Conservation (phyloP, 2,329 filamentous ascomycete genomes). For the Ceratocystis alfenasii region DNA sequence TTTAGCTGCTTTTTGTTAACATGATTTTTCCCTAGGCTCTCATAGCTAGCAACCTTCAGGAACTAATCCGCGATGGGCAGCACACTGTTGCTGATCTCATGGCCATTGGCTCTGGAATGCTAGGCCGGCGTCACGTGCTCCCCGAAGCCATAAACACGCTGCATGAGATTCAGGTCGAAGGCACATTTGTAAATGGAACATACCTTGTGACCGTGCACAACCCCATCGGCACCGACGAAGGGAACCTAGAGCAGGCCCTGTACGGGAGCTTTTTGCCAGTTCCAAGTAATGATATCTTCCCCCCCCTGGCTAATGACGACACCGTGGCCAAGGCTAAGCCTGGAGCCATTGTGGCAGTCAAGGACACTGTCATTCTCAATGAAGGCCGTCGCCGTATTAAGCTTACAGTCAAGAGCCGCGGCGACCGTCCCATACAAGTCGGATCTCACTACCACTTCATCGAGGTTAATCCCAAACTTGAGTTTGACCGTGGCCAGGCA, state of each 20-base stretch:
- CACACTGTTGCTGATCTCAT: constrained; percentile 90
- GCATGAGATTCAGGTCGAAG: constrained; percentile 80
- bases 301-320: constrained; percentile 39
- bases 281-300: constrained; percentile 56
- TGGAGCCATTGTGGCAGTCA: constrained; percentile 64
- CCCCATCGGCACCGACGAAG: constrained; percentile 75
- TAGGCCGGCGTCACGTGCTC: constrained; percentile 81
- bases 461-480: constrained; percentile 80
- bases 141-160: constrained; percentile 71
- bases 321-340: constrained; percentile 52
- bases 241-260: constrained; percentile 71
- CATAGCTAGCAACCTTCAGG: constrained; percentile 81
- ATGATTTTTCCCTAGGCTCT: constrained; percentile 43
- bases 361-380: constrained; percentile 58
- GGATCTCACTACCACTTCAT: constrained; percentile 95
- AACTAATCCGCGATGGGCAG: constrained; percentile 92
- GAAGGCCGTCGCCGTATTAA: constrained; percentile 59
- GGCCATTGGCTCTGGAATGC: constrained; percentile 79
- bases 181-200: constrained; percentile 80
- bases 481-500: constrained; percentile 71
- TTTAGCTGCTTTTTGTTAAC: not conserved
- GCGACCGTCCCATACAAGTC: constrained; percentile 82
- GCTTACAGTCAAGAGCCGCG: constrained; percentile 69
- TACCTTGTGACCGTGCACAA: constrained; percentile 92
- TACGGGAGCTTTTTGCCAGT: constrained; percentile 87